Evolutionary conservation across 371 early-diverging fungal species (phyloP), one percentile per base, ranked within the genome.

Genomic region (Syncephalastrum racemosum): DNA sequence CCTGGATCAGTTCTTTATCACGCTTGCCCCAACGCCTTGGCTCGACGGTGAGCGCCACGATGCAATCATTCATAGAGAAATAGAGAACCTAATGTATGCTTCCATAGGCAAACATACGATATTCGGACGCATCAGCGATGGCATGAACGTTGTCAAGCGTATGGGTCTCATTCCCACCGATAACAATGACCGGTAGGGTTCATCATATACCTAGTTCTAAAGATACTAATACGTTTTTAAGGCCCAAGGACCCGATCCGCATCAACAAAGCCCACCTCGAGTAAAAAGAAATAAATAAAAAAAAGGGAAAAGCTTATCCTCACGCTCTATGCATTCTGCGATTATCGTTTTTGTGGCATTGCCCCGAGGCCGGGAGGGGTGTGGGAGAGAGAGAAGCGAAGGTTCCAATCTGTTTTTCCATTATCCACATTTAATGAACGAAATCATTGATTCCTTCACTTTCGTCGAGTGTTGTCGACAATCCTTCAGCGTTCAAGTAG

Each of bases 81-180:
- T 10, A 31, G 2, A 24, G 18, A 40, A 49, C 7, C 44, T 19
- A 40, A 14, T 20, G 39, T 4, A 40, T 18, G 2, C 14, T 23
- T 41, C 16, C 22, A 36, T 56, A 78, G 79, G 80, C 14, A 86
- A 89, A 59, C 90, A 89, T 53, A 80, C 87, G 5, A 89, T 89
- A 53, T 89, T 89, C 66, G 90, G 88, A 23, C 73, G 90, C 24
- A 82, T 88, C 15, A 77, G 75, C 19, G 67, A 77, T 25, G 90
- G 90, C 1, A 83, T 89, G 76, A 82, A 80, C 47, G 78, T 88
- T 6, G 83, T 89, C 18, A 82, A 86, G 58, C 68, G 86, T 58
- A 81, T 89, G 84, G 88, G 90, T 8, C 62, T 83, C 18, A 88
- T 89, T 15, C 77, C 79, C n/a, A 84, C 84, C 2, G 86, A 87